Evolutionary conservation across 306 rosid species (phyloP).

Genomic region (Vigna hirtella): DNA sequence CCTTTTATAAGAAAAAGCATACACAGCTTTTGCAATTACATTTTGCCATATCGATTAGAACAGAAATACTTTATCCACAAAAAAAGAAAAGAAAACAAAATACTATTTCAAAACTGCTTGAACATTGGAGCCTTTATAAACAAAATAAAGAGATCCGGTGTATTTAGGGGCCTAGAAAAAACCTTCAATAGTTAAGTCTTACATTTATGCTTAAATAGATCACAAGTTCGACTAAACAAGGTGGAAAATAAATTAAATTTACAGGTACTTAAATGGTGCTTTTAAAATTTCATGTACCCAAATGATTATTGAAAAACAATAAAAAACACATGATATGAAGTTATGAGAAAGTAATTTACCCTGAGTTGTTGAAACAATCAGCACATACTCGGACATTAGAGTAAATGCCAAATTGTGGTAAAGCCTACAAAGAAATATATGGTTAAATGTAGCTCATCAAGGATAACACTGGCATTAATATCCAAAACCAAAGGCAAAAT

Average conservation of each 20-base stretch:
- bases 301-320: conserved; percentile 26
- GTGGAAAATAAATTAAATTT: conserved; percentile 10
- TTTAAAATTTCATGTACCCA: not conserved
- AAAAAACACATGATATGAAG: conserved; percentile 18
- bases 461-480: conserved; percentile 12
- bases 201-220: conserved; percentile 3
- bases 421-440: conserved; percentile 61
- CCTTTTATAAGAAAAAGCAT: not conserved
- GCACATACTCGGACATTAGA: conserved; percentile 85
- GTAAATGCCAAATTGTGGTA: conserved; percentile 87
- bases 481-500: conserved; percentile 4
- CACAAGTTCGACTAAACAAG: conserved; percentile 2
- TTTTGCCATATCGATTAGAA: not conserved
- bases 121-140: not conserved
- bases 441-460: conserved; percentile 30
- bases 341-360: conserved; percentile 55
- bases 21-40: not conserved
- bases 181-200: not conserved
- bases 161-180: conserved; percentile 14
- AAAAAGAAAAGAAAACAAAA: not conserved
- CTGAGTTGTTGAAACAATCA: conserved; percentile 77
- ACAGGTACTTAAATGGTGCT: not conserved
- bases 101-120: not conserved
- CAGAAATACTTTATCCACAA: not conserved
- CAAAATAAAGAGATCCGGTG: not conserved